Evolutionary conservation across 306 rosid genomes (phyloP), one percentile per base, ranked within the genome.

Genomic region (Ceratonia siliqua): DNA sequence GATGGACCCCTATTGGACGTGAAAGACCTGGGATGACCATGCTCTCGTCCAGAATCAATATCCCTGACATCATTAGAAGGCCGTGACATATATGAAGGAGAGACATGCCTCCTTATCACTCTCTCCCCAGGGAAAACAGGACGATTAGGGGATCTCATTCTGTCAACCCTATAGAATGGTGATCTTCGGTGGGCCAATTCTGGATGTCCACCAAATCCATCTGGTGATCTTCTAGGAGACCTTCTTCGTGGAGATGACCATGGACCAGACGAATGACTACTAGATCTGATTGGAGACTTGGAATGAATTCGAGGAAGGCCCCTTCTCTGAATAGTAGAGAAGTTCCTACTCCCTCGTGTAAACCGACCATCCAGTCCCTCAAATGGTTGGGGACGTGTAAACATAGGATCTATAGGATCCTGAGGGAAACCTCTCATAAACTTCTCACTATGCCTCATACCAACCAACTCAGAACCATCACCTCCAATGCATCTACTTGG

Each of bases 241-340:
- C 86, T 81, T 72, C 97, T 88, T 69, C 93, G 87, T n/a, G 96
- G 96, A 58, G 97, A 84, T 39, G 88, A 59, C 98, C 98, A 94
- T 33, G 69, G 88, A 38, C 87, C 90, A 24, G 98, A 97, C 30
- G 98, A 90, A 54, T 95, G 97, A 78, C 88, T 84, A 71, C 96
- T 81, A 2, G 96, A 83, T 75, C 89, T 82, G 66, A 89, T 80
- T n/a, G 98, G 98, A 0, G 99, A 95, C 82, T 89, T 92, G 1
- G 98, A 88, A 45, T 84, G 95, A 58, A 87, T 74, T 72, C 82
- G 85, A 9, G 89, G 85, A 76, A 56, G 67, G 14, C 83, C 86
- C 79, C 94, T 88, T 77, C 92, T 81, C 79, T 87, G 98, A 46
- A 87, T 82, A 55, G 91, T 78, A 73, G 92, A 76, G 58, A 88